Base-by-base conservation (phyloP, 2,329 filamentous ascomycete species). In the Aspergillus uvarum region DNA sequence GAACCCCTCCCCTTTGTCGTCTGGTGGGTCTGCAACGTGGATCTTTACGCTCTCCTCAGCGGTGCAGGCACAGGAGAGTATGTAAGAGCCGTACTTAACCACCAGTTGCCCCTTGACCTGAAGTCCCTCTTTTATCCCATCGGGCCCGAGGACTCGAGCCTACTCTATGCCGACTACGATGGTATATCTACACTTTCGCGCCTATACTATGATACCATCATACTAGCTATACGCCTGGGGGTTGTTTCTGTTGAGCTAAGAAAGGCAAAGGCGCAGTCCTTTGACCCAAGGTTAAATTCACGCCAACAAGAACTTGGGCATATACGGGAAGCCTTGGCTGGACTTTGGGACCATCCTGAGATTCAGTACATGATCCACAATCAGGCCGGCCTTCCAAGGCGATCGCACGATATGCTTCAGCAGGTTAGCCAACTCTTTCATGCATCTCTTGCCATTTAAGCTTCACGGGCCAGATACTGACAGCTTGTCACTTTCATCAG, bases 1-100 rank as follows among this genome's bases (percentile, higher is more conserved):
- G 82, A 83, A 61, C 74, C 75, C 29, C 81, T 80, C 60, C 79
- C 80, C 2, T 83, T 82, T 63, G 76, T 85, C 5, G 69, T 85
- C 16, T 85, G 83, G 82, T 80, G 78, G 70, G 77, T 84, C 42
- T 81, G 80, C 65, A 78, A 78, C 58, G 79, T 86, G 49, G 84
- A 86, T 64, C 73, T 84, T n/a, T 81, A 85, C 63, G 82, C 82
- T 14, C 76, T 84, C 32, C 68, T 86, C 51, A 81, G 82, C 56
- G 82, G 81, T 12, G 79, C 78, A 47, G 82, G 83, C 2, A 77
- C 71, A 0, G 82, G 83, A 51, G 77, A 80, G 14, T 83, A 84
- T 67, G 73, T 82, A 7, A 74, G 75, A n/a, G 74, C 76, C 1
- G 75, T 82, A 61, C 69, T 83, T 31, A 75, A 79, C 53, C 72